Evolutionary conservation across 306 rosid genomes (phyloP), one percentile per base, ranked within the genome.

Genomic region (Pyrus betulifolia): DNA sequence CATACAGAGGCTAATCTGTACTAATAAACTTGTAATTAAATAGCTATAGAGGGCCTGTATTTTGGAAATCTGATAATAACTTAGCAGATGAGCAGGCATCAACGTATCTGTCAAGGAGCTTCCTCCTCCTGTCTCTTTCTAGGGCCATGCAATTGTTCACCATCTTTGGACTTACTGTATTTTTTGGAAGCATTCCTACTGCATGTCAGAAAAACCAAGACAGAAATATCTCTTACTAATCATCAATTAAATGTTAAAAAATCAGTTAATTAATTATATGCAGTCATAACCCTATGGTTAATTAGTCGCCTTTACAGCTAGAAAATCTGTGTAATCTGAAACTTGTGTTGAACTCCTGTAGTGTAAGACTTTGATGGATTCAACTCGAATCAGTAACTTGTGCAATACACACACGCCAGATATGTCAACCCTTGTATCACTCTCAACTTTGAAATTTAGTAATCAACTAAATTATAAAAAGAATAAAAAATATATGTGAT

Each of bases 141-240:
- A 80, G 82, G 44, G 80, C 85, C 85, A 81, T 45, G 61, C 77
- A 87, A 51, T 67, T 82, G 70, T 82, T 83, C 40, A 88, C 80
- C 68, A 78, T 82, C 78, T 72, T 88, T 69, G 83, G 69, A 82
- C 80, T 82, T 70, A 89, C 96, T 80, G 79, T 86, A n/a, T 42
- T 78, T 82, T 74, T 86, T 67, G 96, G 96, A 58, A 90, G 67
- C 93, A 79, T 77, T 83, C 96, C 92, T 83, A 88, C 96, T 83
- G 30, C 25, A 55, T 6, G 21, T 49, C 55, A 49, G 55, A 49
- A 49, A 18, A 49, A 49, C 55, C 55, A 15, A 49, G 55, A 5
- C 55, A 49, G 21, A 49, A 49, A 49, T 18, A 49, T 49, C 55
- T 49, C 21, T 49, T 18, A 17, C 21, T 51, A 55, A 55, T 55